Conservation (phyloP, 176 grass and related monocot genomes). For the Avena eriantha region DNA sequence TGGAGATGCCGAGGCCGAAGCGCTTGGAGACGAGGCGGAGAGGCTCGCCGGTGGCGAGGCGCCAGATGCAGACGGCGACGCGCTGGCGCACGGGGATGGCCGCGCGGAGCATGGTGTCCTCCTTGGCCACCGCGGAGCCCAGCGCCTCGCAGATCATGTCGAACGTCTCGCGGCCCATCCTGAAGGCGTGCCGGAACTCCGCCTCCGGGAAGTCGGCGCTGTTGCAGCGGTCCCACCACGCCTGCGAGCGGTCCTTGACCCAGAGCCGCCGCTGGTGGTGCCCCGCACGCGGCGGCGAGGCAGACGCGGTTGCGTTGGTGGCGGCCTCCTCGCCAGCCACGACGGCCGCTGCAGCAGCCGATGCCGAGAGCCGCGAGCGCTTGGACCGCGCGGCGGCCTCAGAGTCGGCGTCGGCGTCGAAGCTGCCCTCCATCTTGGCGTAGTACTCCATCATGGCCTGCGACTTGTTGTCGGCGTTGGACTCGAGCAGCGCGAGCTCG, state of each 20-base stretch:
- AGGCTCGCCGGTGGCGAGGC: constrained; percentile 90
- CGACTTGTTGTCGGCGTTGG: constrained; percentile 64
- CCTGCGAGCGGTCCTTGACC: constrained; percentile 91
- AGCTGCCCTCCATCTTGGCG: constrained; percentile 73
- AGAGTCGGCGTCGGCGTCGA: constrained; percentile 55
- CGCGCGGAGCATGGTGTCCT: constrained; percentile 95
- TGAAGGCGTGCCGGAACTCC: constrained; percentile 76
- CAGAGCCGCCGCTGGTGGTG: constrained; percentile 79
- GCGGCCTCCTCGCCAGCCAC: constrained; percentile 11
- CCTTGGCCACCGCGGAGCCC: constrained; percentile 82
- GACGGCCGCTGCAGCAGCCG: constrained; percentile 4
- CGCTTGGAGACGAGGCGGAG: constrained; percentile 94
- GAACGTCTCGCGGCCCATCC: constrained; percentile 83
- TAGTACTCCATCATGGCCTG: constrained; percentile 77
- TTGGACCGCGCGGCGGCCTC: constrained; percentile 54
- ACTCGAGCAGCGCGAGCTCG: constrained; percentile 75
- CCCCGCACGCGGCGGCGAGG: constrained; percentile 6
- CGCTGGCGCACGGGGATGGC: constrained; percentile 91
- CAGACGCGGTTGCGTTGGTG: not conserved
- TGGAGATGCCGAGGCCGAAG: constrained; percentile 97
- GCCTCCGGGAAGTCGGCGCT: constrained; percentile 76
- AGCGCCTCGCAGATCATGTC: constrained; percentile 91
- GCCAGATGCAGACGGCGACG: constrained; percentile 97
- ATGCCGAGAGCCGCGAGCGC: constrained; percentile 42
- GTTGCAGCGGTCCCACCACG: constrained; percentile 87